These are phyloP conservation scores for Solanum ahanhuiri DNA, from an alignment of 257 asterid species.

Conservation along the genomic window DNA sequence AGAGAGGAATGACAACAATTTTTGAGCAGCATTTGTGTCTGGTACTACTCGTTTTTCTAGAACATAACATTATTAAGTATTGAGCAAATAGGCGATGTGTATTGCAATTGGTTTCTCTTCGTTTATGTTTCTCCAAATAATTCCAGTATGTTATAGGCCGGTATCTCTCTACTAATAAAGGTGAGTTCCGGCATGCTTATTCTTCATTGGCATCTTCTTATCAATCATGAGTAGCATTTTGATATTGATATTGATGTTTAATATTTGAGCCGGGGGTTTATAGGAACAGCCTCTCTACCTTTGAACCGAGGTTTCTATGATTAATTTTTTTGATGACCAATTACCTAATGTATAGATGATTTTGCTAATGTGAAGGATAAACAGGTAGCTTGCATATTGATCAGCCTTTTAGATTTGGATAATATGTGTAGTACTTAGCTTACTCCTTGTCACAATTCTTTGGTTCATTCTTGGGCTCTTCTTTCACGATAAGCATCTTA, in stretches of 20 bases:
- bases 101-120: neutral
- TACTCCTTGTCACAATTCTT: too few relatives aligned
- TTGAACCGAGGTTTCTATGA: neutral
- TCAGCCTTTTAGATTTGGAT: too few relatives aligned
- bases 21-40: neutral
- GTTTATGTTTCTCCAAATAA: neutral
- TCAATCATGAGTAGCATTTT: neutral
- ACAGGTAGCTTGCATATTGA: too few relatives aligned
- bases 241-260: neutral
- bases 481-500: too few relatives aligned
- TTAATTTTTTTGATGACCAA: too few relatives aligned
- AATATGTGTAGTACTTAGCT: too few relatives aligned
- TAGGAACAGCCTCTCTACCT: neutral
- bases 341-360: too few relatives aligned
- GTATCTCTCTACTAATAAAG: neutral
- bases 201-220: neutral
- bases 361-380: too few relatives aligned
- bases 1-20: neutral
- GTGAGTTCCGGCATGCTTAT: neutral
- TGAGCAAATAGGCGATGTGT: neutral
- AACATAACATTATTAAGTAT: neutral
- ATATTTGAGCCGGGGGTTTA: neutral
- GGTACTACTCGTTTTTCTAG: neutral
- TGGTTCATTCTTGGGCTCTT: too few relatives aligned
- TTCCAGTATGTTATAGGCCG: too few relatives aligned